phyloP scores from a whole-genome alignment of 2,329 filamentous ascomycete species.

The Ceratocystis huliohia region DNA sequence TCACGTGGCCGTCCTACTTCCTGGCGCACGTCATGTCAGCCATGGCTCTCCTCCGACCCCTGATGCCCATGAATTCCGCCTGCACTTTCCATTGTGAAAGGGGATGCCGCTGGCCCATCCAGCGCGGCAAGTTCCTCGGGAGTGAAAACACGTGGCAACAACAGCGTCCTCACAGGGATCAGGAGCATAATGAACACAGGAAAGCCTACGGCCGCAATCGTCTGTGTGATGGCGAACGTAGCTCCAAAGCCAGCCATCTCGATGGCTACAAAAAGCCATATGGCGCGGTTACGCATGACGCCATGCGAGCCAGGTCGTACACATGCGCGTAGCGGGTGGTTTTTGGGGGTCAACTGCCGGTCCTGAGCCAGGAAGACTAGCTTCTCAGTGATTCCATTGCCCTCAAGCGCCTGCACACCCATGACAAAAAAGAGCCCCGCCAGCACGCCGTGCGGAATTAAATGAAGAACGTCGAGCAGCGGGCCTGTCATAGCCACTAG shows the following conservation, averaged over 20 bases:
- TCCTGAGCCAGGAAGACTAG: conserved; percentile 58
- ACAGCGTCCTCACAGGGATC: conserved; percentile 50
- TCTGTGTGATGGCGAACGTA: conserved; percentile 74
- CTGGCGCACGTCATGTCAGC: not conserved
- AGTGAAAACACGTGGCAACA: conserved; percentile 51
- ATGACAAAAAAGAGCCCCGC: conserved; percentile 77
- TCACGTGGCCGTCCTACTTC: not conserved
- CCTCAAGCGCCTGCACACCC: conserved; percentile 65
- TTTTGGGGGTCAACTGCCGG: conserved; percentile 41
- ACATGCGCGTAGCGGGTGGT: conserved; percentile 43
- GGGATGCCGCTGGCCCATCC: conserved; percentile 62
- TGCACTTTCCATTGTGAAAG: conserved; percentile 64
- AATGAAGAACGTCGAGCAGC: conserved; percentile 57
- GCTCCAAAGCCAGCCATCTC: conserved; percentile 60
- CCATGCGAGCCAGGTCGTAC: conserved; percentile 40
- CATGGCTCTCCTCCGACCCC: conserved; percentile 3
- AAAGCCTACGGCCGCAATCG: conserved; percentile 70
- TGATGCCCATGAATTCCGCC: conserved; percentile 45
- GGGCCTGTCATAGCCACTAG: conserved; percentile 69
- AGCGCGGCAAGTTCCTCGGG: conserved; percentile 47
- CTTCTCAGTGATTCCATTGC: conserved; percentile 66
- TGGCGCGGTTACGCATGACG: conserved; percentile 41
- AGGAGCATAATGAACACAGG: conserved; percentile 60
- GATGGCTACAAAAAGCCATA: conserved; percentile 59
- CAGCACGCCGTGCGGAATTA: conserved; percentile 68